Evolutionary conservation across 164 flowering plant species (phyloP), one percentile per base, ranked within the genome.

Genomic region (Annona cherimola): DNA sequence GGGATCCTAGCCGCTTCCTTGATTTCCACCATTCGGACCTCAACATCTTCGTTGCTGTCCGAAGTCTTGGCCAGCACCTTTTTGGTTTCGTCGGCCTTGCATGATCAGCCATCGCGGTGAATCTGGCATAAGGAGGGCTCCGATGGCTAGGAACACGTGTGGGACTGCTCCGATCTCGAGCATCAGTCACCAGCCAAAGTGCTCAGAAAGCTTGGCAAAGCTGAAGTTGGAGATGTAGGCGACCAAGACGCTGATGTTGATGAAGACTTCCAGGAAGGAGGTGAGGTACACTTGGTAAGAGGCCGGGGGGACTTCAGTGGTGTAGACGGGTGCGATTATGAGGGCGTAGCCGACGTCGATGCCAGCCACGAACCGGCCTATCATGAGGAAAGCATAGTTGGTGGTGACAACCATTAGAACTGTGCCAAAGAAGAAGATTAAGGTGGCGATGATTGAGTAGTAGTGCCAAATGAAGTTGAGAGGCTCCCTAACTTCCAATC

Each of bases 61-160:
- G 92, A 88, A 20, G 90, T 88, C 64, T 80, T 86, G 60, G 73
- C 43, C 26, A 91, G 91, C 0, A 91, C 91, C 45, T 18, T 16
- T 68, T 19, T 78, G 5, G 97, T 94, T 1, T 86, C 93, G 0
- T 35, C 89, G 82, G 2, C 93, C 92, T 35, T 88, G 89, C 87
- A 91, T 76, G 55, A 88, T 85, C 4, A 91, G 88, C 94, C 94
- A 90, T 42, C 93, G 85, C 0, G 97, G 97, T 2, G 94, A 90
- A 82, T 91, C 97, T 3, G 97, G 94, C 93, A 88, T 90, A 42
- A 64, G 69, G 1, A 90, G 72, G 3, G 85, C 88, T 0, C 76
- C 84, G 4, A 83, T 1, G 9, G 77, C 89, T 0, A 91, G 45
- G 4, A 87, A 44, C 1, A 85, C 79, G 0, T 91, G 78, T 1